Base-by-base conservation (phyloP, 805 yeast species). In the Vanderwaltozyma polyspora region DNA sequence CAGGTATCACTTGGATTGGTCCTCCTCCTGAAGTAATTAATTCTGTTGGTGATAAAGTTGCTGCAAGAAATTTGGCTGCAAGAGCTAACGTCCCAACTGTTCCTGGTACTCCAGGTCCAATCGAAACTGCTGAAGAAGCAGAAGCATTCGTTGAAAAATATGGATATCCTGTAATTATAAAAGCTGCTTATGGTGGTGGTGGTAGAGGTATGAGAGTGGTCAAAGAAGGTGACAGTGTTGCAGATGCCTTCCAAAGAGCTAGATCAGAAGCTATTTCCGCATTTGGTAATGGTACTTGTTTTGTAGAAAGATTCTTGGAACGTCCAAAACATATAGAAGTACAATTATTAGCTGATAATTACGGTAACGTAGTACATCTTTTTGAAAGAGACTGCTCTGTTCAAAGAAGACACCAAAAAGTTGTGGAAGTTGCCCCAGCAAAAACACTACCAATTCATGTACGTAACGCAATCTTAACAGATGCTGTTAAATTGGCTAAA, bases 141-240 rank as follows among this genome's bases (percentile, higher is more conserved):
- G 51, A 63, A 43, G 75, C 57, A 7, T 89, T 89, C 54, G 95
- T 85, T 27, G 72, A 64, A 31, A 53, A 84, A 61, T 70, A 86
- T 60, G 97, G 97, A 19, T 86, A 58, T 65, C 97, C 97, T 9
- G 95, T 89, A 33, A 89, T 87, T 62, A 86, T 87, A 64, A 87
- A 87, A 65, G 96, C 97, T 29, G 97, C 97, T 29, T 89, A 82
- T 57, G 97, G 97, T 58, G 96, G 96, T 64, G 97, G 97, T 68
- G 97, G 97, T 53, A 77, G 96, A 64, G 97, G 96, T 70, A 87
- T 87, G 96, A 77, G 96, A 66, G 96, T 87, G 34, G 97, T 87
- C 30, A 71, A 89, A 53, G 95, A 86, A 60, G 95, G 95, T 49
- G 96, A 87, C 49, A 82, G 77, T 58, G 75, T 87, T 41, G 77